These are phyloP conservation scores for Suillus ampliporus DNA, from an alignment of 768 basidiomycete species.

Conservation along the genomic window DNA sequence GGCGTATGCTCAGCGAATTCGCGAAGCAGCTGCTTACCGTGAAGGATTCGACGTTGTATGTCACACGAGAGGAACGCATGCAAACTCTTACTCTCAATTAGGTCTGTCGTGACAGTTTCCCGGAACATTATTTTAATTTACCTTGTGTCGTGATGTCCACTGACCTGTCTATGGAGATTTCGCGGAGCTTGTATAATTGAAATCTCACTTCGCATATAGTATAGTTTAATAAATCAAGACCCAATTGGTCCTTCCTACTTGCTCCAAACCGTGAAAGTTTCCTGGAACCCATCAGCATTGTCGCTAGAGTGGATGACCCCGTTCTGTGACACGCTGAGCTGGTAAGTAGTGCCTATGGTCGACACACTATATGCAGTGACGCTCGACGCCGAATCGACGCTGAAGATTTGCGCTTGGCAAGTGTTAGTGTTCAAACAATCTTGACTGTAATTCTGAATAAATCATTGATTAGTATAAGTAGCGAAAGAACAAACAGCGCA, in stretches of 20 bases:
- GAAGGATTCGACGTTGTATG: slow-evolving; percentile 71
- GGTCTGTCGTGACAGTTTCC: neutral
- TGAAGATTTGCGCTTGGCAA: slow-evolving; percentile 51
- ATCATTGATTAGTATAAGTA: slow-evolving; percentile 4
- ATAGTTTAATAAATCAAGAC: neutral
- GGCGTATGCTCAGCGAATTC: slow-evolving; percentile 68
- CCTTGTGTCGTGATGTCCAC: neutral
- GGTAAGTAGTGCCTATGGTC: slow-evolving; percentile 50
- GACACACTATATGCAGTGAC: slow-evolving; percentile 53
- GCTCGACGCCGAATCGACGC: slow-evolving; percentile 47
- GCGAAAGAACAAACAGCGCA: neutral
- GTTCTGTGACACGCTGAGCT: slow-evolving; percentile 43
- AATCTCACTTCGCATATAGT: neutral
- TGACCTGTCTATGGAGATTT: neutral
- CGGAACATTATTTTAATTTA: neutral
- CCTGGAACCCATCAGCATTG: slow-evolving; percentile 52
- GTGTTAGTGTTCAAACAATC: slow-evolving; percentile 42
- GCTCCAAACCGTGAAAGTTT: slow-evolving; percentile 44
- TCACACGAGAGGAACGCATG: slow-evolving; percentile 70
- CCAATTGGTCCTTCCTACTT: neutral
- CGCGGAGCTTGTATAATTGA: neutral
- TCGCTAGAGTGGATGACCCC: slow-evolving; percentile 42
- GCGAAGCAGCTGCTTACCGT: slow-evolving; percentile 66
- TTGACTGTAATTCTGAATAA: slow-evolving; percentile 44
- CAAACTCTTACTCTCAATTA: slow-evolving; percentile 56